Base-by-base conservation (phyloP, 2,329 filamentous ascomycete genomes). In the Neocucurbitaria cava region DNA sequence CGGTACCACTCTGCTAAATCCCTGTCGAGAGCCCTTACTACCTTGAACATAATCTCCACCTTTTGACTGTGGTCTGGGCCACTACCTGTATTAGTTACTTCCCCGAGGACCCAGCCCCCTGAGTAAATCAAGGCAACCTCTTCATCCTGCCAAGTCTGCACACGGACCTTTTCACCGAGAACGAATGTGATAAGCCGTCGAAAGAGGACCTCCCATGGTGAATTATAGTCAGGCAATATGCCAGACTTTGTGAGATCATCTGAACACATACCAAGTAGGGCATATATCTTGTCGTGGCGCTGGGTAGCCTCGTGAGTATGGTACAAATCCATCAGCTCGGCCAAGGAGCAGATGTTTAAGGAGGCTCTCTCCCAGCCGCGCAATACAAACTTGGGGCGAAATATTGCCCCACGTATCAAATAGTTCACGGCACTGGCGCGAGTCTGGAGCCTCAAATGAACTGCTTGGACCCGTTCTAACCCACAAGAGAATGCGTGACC, bases 311-410 rank as follows among this genome's bases (percentile, higher is more conserved):
- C 20, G 11, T 54, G 49, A 26, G 41, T n/a, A 46, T 57, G 49
- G 43, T 49, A 61, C 57, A 61, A 61, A 35, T 52, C 52, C 0
- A 57, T 33, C 20, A 62, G 49, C 36, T 59, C 52, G 21, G 35
- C 50, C 18, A 62, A 41, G 17, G 56, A 26, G 31, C 42, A 40
- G 21, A 53, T 57, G 8, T 52, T 21, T 18, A 51, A 40, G 24
- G 43, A 47, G 8, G 18, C n/a, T 9, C 35, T n/a, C 3, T 10
- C 13, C 6, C 17, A 8, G 3, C 38, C 28, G 24, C 24, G 5
- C 2, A 26, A 26, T 26, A 26, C 24, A 26, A 26, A 26, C 23
- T 21, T 46, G 7, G 53, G 45, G 33, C 59, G 28, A 24, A 59
- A 56, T 10, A 54, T 62, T 36, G 59, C 46, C 46, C 42, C 36